A percentile compares a stretch with the other conserved stretches of the same genome.
These are phyloP conservation scores for Pseudozyma thailandica DNA, from an alignment of 1,284 basidiomycete genomes.

Conservation along the genomic window DNA sequence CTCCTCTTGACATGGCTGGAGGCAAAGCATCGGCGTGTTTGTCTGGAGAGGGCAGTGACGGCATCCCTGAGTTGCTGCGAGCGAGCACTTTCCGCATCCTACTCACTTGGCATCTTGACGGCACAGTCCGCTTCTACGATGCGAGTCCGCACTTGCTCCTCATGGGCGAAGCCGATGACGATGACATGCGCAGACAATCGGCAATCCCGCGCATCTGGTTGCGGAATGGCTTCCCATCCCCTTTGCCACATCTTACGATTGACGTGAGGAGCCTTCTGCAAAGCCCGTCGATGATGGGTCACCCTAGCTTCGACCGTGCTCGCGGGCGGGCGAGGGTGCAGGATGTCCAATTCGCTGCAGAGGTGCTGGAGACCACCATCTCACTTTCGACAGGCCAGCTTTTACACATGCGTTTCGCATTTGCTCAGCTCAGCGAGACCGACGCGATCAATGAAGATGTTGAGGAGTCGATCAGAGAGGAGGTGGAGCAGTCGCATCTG, in stretches of 20 bases:
- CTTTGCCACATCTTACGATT: constrained; percentile 62
- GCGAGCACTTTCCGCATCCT: constrained; percentile 46
- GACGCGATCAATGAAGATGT: constrained; percentile 49
- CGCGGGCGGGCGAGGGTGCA: constrained; percentile 34
- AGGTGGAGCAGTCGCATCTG: constrained; percentile 32
- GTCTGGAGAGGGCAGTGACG: constrained; percentile 28
- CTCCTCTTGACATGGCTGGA: constrained; percentile 41
- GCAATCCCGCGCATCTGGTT: constrained; percentile 31
- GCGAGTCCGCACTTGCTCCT: constrained; percentile 61
- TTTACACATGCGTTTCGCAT: constrained; percentile 50
- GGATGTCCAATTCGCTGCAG: constrained; percentile 51
- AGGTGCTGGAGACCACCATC: constrained; percentile 54
- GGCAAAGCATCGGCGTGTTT: constrained; percentile 46
- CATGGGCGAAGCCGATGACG: constrained; percentile 42
- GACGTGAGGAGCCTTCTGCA: constrained; percentile 33
- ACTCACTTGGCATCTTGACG: constrained; percentile 65
- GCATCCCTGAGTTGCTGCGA: constrained; percentile 30
- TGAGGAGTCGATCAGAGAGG: constrained; percentile 38
- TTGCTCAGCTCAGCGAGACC: constrained; percentile 52
- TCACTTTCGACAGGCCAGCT: constrained; percentile 54
- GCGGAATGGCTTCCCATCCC: constrained; percentile 52
- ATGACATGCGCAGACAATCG: constrained; percentile 22
- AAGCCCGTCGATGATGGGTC: constrained; percentile 36
- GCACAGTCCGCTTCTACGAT: constrained; percentile 61
- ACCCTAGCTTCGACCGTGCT: constrained; percentile 49